phyloP scores from a whole-genome alignment of 2,329 filamentous ascomycete genomes.

The Kalmusia sp. region DNA sequence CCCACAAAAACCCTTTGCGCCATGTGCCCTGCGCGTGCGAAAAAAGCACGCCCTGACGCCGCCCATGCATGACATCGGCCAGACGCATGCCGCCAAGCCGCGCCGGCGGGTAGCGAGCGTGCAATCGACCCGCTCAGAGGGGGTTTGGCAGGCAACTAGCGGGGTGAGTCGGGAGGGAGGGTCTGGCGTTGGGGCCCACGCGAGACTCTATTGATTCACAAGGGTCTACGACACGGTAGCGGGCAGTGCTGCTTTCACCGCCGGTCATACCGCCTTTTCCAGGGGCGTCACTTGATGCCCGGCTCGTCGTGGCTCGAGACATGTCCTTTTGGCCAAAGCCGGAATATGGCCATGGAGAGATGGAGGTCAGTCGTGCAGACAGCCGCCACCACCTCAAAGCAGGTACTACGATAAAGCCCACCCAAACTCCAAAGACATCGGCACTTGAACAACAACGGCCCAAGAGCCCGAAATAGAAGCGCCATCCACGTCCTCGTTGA shows the following conservation, averaged over 20 bases:
- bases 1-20: background rate
- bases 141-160: background rate
- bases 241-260: too few relatives aligned
- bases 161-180: background rate
- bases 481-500: background rate
- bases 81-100: background rate
- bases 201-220: too few relatives aligned
- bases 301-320: too few relatives aligned
- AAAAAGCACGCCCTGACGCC: background rate
- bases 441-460: too few relatives aligned
- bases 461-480: background rate
- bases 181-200: background rate
- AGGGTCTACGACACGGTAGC: too few relatives aligned
- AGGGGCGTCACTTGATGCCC: background rate
- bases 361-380: background rate
- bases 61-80: conserved; percentile 3
- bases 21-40: background rate
- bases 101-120: background rate
- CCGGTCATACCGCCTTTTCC: conserved; percentile 1
- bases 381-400: too few relatives aligned
- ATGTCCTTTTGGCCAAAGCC: background rate
- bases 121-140: background rate
- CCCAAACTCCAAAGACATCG: too few relatives aligned
- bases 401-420: too few relatives aligned
- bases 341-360: background rate